These are phyloP conservation scores for Mucor irregularis DNA, from an alignment of 371 early-diverging fungal genomes.

Conservation along the genomic window DNA sequence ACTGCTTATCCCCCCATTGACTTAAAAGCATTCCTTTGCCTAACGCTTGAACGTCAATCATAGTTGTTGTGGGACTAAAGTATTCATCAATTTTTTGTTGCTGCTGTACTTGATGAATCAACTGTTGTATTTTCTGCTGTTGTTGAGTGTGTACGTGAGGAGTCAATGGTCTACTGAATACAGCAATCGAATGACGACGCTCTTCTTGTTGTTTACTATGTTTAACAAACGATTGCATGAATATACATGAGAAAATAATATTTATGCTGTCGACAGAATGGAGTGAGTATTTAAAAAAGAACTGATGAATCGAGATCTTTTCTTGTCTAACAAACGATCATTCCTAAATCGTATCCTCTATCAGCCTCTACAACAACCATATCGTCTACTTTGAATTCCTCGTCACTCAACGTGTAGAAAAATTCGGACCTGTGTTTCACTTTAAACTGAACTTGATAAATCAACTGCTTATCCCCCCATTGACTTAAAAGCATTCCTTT, in stretches of 20 bases:
- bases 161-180: not conserved
- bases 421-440: slow-evolving; percentile 76
- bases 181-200: slow-evolving; percentile 14
- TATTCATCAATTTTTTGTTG: slow-evolving; percentile 19
- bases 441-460: slow-evolving; percentile 87
- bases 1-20: slow-evolving; percentile 36
- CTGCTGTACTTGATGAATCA: slow-evolving; percentile 2
- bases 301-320: too few species aligned
- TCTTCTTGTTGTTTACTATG: slow-evolving; percentile 1
- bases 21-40: slow-evolving; percentile 49
- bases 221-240: too few species aligned
- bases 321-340: too few species aligned
- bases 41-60: slow-evolving; percentile 6
- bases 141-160: not conserved
- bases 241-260: too few species aligned
- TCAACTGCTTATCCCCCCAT: slow-evolving; percentile 35
- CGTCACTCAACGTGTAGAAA: slow-evolving; percentile 56
- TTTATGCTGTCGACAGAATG: slow-evolving; percentile 61
- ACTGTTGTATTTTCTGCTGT: not conserved
- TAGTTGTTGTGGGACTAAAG: slow-evolving; percentile 3
- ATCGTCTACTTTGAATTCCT: slow-evolving; percentile 39
- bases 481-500: slow-evolving; percentile 47
- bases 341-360: slow-evolving; percentile 93
- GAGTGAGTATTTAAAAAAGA: too few species aligned
- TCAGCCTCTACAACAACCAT: slow-evolving; percentile 96